These are phyloP conservation scores for Creolimax fragrantissima DNA, from an alignment of 78 protist genomes.

Conservation along the genomic window DNA sequence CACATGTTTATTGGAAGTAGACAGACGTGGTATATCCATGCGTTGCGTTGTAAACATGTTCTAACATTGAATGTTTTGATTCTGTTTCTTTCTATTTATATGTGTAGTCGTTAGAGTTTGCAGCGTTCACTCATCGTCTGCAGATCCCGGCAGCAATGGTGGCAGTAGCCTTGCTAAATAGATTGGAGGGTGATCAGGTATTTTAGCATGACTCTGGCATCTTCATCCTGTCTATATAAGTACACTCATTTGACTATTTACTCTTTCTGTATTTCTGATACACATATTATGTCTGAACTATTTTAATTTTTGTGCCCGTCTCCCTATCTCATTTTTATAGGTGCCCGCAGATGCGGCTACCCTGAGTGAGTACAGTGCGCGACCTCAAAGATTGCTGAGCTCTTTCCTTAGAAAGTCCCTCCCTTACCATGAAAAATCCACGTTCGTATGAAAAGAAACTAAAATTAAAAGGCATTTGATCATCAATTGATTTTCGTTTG, in stretches of 20 bases:
- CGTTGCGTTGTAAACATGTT: no score
- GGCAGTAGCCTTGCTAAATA: conserved; percentile 13
- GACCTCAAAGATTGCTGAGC: not conserved
- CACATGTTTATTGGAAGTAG: not conserved
- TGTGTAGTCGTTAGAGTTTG: conserved; percentile 25
- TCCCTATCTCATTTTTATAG: not conserved
- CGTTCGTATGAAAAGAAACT: no score
- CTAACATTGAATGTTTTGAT: no score
- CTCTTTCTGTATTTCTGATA: no score
- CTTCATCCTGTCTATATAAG: no score
- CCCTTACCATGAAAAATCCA: no score
- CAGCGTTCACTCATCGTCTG: conserved; percentile 3
- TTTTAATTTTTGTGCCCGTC: no score
- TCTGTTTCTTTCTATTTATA: not conserved
- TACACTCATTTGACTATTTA: no score
- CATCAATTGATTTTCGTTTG: no score
- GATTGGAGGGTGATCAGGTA: conserved; percentile 40
- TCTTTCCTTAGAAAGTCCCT: not conserved
- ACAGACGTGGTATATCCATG: not conserved
- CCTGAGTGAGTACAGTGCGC: not conserved
- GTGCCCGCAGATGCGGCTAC: not conserved
- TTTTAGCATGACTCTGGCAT: not conserved
- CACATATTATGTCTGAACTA: no score
- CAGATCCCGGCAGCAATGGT: conserved; percentile 10
- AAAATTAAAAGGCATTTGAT: no score